Percentiles rank a stretch among this genome's conserved stretches.
Evolutionary conservation across 2,329 filamentous ascomycete species (phyloP).

Genomic region (Epichloe bromicola): DNA sequence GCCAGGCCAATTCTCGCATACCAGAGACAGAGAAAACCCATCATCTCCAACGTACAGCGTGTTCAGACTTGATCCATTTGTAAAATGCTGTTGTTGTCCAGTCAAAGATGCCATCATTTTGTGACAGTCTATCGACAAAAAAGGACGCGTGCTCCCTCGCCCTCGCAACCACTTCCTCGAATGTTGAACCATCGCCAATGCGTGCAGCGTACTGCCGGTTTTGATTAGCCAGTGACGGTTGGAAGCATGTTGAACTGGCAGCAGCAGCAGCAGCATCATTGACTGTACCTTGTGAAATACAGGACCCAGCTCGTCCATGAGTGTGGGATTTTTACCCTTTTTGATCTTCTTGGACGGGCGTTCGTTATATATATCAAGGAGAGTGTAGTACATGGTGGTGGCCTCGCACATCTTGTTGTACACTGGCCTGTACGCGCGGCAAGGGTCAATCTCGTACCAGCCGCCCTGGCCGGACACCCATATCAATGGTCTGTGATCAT

Average conservation of each 20-base stretch:
- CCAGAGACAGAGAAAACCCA: neutral
- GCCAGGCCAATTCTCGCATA: neutral
- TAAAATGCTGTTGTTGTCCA: slow-evolving; percentile 36
- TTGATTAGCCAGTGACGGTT: neutral
- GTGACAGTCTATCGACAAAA: slow-evolving; percentile 37
- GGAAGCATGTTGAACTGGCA: neutral
- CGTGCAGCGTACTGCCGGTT: slow-evolving; percentile 33
- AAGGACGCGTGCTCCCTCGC: slow-evolving; percentile 38
- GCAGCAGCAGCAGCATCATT: neutral
- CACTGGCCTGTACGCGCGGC: slow-evolving; percentile 40
- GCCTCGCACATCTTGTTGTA: slow-evolving; percentile 50
- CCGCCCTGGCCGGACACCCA: slow-evolving; percentile 49
- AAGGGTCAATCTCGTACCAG: slow-evolving; percentile 55
- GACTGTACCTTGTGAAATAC: slow-evolving; percentile 18
- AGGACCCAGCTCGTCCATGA: slow-evolving; percentile 14
- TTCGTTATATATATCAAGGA: slow-evolving; percentile 41
- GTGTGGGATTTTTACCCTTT: slow-evolving; percentile 18
- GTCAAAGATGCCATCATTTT: slow-evolving; percentile 22
- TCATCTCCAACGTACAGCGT: slow-evolving; percentile 22
- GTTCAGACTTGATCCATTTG: slow-evolving; percentile 30
- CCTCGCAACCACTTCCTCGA: slow-evolving; percentile 33
- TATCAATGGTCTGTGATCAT: slow-evolving; percentile 40
- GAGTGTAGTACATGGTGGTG: slow-evolving; percentile 48
- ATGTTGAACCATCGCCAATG: slow-evolving; percentile 38
- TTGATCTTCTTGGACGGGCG: slow-evolving; percentile 18